Conservation (phyloP, 1,284 basidiomycete genomes). For the Ustilago shanxiensis region DNA sequence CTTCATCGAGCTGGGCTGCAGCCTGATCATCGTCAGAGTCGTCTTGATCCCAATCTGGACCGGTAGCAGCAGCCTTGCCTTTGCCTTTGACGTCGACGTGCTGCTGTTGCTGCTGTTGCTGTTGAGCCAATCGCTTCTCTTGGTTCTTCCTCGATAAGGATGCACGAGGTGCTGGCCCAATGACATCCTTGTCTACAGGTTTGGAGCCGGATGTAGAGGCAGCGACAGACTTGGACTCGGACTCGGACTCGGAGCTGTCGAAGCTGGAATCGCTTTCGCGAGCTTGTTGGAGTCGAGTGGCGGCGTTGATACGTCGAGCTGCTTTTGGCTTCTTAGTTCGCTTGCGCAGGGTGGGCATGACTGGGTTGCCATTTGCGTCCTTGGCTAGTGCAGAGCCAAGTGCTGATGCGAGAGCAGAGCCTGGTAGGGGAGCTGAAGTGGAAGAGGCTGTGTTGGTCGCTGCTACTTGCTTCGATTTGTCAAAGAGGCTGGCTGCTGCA, state of each 20-base stretch:
- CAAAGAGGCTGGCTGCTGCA: conserved; percentile 47
- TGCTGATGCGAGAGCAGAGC: conserved; percentile 33
- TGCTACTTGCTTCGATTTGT: conserved; percentile 25
- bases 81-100: conserved; percentile 25
- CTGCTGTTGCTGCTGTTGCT: conserved; percentile 3
- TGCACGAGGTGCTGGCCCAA: conserved; percentile 42
- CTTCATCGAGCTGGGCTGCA: conserved; percentile 10
- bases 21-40: conserved; percentile 26
- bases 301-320: conserved; percentile 44
- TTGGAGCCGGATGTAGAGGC: conserved; percentile 16
- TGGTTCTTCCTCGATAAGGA: conserved; percentile 43
- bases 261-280: conserved; percentile 56
- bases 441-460: conserved; percentile 12
- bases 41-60: conserved; percentile 38
- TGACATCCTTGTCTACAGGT: conserved; percentile 9
- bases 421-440: conserved; percentile 14
- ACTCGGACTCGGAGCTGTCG: conserved; percentile 59
- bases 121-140: conserved; percentile 20
- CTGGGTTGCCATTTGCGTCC: conserved; percentile 57
- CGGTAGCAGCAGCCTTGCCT: conserved; percentile 24
- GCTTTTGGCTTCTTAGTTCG: conserved; percentile 41
- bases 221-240: conserved; percentile 29
- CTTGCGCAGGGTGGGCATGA: conserved; percentile 58
- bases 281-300: conserved; percentile 31
- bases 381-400: conserved; percentile 65